A percentile compares a stretch with the other conserved stretches of the same genome.
Conservation (phyloP, 768 basidiomycete species). For the Leucosporidium yakuticum region DNA sequence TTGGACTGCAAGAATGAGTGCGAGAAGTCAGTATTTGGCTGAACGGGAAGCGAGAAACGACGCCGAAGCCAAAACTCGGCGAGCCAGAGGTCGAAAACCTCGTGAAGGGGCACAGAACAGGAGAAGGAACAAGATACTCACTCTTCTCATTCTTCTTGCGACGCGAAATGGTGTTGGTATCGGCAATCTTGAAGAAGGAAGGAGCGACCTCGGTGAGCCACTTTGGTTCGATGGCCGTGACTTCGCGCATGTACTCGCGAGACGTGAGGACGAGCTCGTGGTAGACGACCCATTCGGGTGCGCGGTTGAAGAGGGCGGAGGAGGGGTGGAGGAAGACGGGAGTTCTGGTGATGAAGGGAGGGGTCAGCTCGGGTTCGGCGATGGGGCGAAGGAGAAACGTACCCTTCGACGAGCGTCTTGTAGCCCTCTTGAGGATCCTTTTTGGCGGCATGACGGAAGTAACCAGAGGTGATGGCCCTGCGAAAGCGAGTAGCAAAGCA, state of each 20-base stretch:
- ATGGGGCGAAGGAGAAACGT: not conserved
- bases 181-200: conserved; percentile 97
- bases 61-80: too few species aligned
- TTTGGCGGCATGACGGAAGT: conserved; percentile 97
- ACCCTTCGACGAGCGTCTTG: conserved; percentile 89
- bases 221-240: conserved; percentile 93
- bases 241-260: conserved; percentile 45
- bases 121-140: conserved; percentile 45
- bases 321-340: conserved; percentile 98
- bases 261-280: conserved; percentile 94
- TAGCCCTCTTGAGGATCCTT: conserved; percentile 94
- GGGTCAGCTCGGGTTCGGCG: not conserved
- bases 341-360: conserved; percentile 49
- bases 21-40: not conserved
- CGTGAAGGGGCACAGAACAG: conserved; percentile 56
- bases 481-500: conserved; percentile 44
- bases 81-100: conserved; percentile 52
- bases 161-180: conserved; percentile 95
- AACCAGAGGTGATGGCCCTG: conserved; percentile 92
- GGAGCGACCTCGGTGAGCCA: conserved; percentile 93
- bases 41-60: not conserved
- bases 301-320: conserved; percentile 83
- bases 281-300: conserved; percentile 93
- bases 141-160: conserved; percentile 91
- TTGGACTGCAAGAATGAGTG: not conserved